A percentile compares a stretch with the other conserved stretches of the same genome.
Evolutionary conservation across 2,329 filamentous ascomycete genomes (phyloP).

Genomic region (Fusarium scirpi): DNA sequence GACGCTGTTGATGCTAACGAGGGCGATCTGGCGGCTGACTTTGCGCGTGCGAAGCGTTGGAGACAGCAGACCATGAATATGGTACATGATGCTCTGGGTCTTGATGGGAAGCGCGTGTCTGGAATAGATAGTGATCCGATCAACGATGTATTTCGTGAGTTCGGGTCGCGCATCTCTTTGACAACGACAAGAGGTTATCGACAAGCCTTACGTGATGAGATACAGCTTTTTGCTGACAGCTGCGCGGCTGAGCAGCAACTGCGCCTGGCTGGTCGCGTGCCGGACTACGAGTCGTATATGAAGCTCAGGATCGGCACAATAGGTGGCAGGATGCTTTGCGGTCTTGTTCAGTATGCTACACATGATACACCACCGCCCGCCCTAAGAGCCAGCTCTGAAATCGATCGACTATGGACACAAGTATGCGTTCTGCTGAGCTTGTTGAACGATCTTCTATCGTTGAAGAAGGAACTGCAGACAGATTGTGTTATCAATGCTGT

Average conservation of each 20-base stretch:
- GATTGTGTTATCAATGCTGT: conserved; percentile 50
- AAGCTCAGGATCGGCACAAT: conserved; percentile 47
- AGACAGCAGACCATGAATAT: conserved; percentile 41
- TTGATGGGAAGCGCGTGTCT: neutral
- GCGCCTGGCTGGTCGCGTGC: conserved; percentile 42
- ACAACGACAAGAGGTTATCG: conserved; percentile 25
- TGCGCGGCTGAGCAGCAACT: conserved; percentile 48
- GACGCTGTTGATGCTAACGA: conserved; percentile 50
- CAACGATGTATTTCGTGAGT: conserved; percentile 43
- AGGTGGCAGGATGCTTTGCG: conserved; percentile 44
- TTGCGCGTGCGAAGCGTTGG: conserved; percentile 44
- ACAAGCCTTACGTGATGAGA: conserved; percentile 39
- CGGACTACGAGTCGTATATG: conserved; percentile 48
- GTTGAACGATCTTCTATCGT: conserved; percentile 50
- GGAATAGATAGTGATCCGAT: conserved; percentile 32
- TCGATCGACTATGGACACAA: conserved; percentile 41
- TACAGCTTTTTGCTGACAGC: conserved; percentile 41
- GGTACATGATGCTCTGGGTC: conserved; percentile 32
- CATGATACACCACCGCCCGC: conserved; percentile 18
- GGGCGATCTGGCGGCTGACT: conserved; percentile 46
- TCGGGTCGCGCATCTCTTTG: conserved; percentile 34
- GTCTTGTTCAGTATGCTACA: conserved; percentile 46
- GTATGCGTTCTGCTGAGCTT: conserved; percentile 42
- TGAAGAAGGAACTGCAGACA: conserved; percentile 50
- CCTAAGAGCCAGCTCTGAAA: conserved; percentile 15